Evolutionary conservation across 2,329 filamentous ascomycete species (phyloP), one percentile per base, ranked within the genome.

Genomic region (Pseudogymnoascus sp.): DNA sequence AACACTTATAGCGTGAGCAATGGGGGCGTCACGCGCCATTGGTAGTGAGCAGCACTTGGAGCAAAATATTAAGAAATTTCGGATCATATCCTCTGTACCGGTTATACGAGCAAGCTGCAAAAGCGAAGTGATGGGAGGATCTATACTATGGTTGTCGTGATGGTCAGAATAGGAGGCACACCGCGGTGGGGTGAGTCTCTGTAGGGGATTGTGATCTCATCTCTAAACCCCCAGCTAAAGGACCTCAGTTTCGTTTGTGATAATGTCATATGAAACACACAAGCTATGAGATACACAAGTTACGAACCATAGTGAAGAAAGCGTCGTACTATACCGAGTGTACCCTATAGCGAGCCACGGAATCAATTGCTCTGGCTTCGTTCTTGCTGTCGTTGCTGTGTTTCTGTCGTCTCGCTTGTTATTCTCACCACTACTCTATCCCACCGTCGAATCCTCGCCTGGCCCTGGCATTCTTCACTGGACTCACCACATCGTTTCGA

Each of bases 1-100:
- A 46, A 46, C 42, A 46, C 40, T 43, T 46, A 46, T 46, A 46
- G 42, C 40, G 40, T 43, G 40, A 21, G 40, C 40, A 43, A 43
- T 43, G 23, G 40, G 40, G 40, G 38, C 38, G n/a, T 3, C 38
- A 40, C 38, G 38, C 9, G 38, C 7, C 37, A 40, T 40, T n/a
- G n/a, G 11, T 42, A 42, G 38, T 42, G 42, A 46, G 42, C 21
- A 46, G 42, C 18, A 46, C 21, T 46, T 46, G 42, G 42, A 46
- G 42, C 42, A 46, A 46, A 46, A 46, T 46, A 46, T 46, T 14
- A 46, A 23, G 42, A 23, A 46, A 14, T 46, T 46, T 23, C 18
- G 5, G 21, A 46, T 43, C 40, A 5, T 9, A 42, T 42, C 16
- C 18, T 18, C 1, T 18, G 18, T 2, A 18, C 18, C 7, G 36